Conservation (phyloP, 805 yeast genomes). For the Yarrowia porcina region DNA sequence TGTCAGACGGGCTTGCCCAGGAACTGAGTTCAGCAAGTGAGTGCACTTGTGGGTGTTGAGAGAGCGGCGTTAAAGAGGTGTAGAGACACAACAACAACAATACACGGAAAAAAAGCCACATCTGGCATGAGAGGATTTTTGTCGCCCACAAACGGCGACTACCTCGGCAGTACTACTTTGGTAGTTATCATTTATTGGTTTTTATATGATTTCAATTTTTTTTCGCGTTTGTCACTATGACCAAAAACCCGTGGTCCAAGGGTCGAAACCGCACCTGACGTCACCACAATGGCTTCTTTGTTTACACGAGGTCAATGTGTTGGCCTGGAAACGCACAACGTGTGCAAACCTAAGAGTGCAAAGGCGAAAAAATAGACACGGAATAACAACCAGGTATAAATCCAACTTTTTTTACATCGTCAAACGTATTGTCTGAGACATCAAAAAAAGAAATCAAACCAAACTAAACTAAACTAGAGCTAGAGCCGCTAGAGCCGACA, state of each 20-base stretch:
- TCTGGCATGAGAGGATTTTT: too few relatives aligned
- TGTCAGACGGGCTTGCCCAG: background rate
- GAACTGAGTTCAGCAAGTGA: constrained; percentile 13
- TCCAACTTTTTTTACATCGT: background rate
- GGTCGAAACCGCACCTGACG: background rate
- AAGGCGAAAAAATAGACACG: background rate
- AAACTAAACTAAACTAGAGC: background rate
- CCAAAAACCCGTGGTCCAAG: background rate
- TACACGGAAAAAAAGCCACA: too few relatives aligned
- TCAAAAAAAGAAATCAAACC: too few relatives aligned
- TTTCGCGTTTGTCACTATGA: background rate
- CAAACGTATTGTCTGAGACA: background rate
- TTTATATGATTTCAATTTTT: background rate
- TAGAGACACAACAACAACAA: too few relatives aligned
- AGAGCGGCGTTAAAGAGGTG: background rate
- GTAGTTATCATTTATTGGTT: background rate
- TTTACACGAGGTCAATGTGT: constrained; percentile 14
- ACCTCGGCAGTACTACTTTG: background rate
- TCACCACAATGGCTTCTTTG: constrained; percentile 21
- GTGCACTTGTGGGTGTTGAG: background rate
- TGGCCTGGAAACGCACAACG: constrained; percentile 22
- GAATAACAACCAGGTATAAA: background rate
- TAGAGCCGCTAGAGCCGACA: background rate
- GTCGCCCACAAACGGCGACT: too few relatives aligned
- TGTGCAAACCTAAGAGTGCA: background rate